Conservation (phyloP, 2,329 filamentous ascomycete species). For the Colletotrichum agaves region DNA sequence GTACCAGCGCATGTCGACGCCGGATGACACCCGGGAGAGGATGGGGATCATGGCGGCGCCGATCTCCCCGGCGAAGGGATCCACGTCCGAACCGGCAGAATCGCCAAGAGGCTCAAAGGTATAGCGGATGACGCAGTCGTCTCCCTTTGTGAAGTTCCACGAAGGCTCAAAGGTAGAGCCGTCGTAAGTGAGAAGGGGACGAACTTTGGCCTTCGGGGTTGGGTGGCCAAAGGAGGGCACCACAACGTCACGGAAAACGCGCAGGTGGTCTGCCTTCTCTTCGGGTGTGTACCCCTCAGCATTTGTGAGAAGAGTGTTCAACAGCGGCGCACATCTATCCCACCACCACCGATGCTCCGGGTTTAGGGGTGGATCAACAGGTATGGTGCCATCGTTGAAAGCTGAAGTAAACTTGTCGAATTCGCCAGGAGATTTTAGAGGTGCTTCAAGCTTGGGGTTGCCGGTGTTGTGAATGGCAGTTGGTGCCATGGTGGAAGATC, state of each 20-base stretch:
- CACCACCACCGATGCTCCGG: slow-evolving; percentile 26
- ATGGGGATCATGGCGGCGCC: slow-evolving; percentile 15
- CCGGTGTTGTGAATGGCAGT: not conserved
- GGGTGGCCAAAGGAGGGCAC: slow-evolving; percentile 26
- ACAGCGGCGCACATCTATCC: slow-evolving; percentile 22
- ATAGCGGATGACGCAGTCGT: slow-evolving; percentile 22
- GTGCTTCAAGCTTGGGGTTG: not conserved
- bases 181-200: slow-evolving; percentile 27
- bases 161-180: slow-evolving; percentile 29
- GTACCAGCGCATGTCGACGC: slow-evolving; percentile 29
- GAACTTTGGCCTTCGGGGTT: slow-evolving; percentile 19
- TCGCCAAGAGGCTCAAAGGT: slow-evolving; percentile 28
- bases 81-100: slow-evolving; percentile 14
- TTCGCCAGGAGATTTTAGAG: not conserved
- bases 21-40: slow-evolving; percentile 22
- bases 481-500: slow-evolving; percentile 14
- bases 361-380: slow-evolving; percentile 22
- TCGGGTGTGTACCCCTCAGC: slow-evolving; percentile 21
- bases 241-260: slow-evolving; percentile 33
- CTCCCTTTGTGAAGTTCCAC: slow-evolving; percentile 27
- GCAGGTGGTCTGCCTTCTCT: slow-evolving; percentile 31
- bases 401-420: not conserved
- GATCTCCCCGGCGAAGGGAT: slow-evolving; percentile 24
- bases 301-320: slow-evolving; percentile 22
- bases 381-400: not conserved